Evolutionary conservation across 2,329 filamentous ascomycete species (phyloP).

Genomic region (Penicillium sp.): DNA sequence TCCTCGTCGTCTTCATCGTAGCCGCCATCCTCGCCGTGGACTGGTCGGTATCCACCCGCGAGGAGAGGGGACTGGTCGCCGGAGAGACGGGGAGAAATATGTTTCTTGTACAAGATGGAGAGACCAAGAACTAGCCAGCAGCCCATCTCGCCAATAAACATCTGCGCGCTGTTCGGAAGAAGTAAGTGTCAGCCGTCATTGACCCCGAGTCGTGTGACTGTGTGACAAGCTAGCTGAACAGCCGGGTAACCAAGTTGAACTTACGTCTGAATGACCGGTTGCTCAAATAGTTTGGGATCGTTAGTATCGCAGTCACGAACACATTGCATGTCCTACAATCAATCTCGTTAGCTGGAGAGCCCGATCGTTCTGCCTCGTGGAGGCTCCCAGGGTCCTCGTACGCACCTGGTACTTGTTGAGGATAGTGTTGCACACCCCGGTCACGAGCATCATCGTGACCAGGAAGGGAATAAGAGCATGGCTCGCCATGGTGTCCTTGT

Average conservation of each 20-base stretch:
- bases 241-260: constrained; percentile 14
- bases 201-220: not conserved
- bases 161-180: constrained; percentile 65
- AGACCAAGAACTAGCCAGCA: constrained; percentile 88
- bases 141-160: constrained; percentile 96
- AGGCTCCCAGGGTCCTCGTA: constrained; percentile 7
- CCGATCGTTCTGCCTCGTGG: not conserved
- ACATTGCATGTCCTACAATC: constrained; percentile 83
- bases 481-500: constrained; percentile 64
- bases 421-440: constrained; percentile 94
- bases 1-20: constrained; percentile 52
- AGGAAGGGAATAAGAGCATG: constrained; percentile 78
- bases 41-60: constrained; percentile 67
- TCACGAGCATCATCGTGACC: constrained; percentile 94
- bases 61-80: constrained; percentile 47
- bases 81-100: constrained; percentile 46
- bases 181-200: constrained; percentile 1
- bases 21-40: constrained; percentile 57
- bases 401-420: constrained; percentile 92
- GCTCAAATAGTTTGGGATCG: constrained; percentile 77
- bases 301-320: constrained; percentile 81
- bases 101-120: constrained; percentile 68
- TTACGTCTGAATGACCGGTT: constrained; percentile 89
- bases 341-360: constrained; percentile 9
- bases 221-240: not conserved